A percentile compares a stretch with the other conserved stretches of the same genome.
These are phyloP conservation scores for Elongisporangium undulatum DNA, from an alignment of 352 stramenopile species.

Conservation along the genomic window DNA sequence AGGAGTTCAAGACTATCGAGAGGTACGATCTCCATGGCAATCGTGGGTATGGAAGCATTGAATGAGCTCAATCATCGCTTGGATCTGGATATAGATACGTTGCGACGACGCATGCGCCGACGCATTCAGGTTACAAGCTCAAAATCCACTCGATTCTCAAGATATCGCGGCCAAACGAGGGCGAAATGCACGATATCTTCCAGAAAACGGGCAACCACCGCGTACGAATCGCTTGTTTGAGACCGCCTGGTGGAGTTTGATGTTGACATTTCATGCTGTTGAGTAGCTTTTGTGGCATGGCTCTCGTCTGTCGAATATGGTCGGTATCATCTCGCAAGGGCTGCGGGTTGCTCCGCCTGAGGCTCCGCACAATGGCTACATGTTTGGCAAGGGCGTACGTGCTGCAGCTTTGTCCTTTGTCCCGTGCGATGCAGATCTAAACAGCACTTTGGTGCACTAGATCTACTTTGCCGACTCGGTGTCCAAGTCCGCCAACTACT, in stretches of 20 bases:
- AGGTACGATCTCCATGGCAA: slow-evolving; percentile 14
- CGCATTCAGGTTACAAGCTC: slow-evolving; percentile 27
- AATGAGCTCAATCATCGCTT: slow-evolving; percentile 2
- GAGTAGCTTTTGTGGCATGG: slow-evolving; percentile 61
- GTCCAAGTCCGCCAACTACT: slow-evolving; percentile 56
- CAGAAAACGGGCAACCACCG: slow-evolving; percentile 48
- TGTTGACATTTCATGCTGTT: neutral
- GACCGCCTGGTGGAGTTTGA: neutral
- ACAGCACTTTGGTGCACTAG: too few relatives aligned
- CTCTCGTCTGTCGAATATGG: slow-evolving; percentile 48
- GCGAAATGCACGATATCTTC: slow-evolving; percentile 29
- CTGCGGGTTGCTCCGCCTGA: slow-evolving; percentile 67
- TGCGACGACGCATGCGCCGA: slow-evolving; percentile 39
- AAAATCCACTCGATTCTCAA: slow-evolving; percentile 52
- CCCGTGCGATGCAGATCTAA: too few relatives aligned
- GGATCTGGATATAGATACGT: slow-evolving; percentile 28
- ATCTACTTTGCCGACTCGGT: slow-evolving; percentile 70
- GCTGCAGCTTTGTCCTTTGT: neutral
- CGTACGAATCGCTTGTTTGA: slow-evolving; percentile 11
- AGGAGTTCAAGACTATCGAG: slow-evolving; percentile 55
- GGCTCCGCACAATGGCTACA: slow-evolving; percentile 57
- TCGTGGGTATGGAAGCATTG: neutral
- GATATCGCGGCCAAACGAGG: slow-evolving; percentile 36
- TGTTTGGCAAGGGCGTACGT: slow-evolving; percentile 64
- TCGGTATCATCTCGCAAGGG: slow-evolving; percentile 63